Conservation (phyloP, 2,329 filamentous ascomycete genomes). For the Aureobasidium subglaciale region DNA sequence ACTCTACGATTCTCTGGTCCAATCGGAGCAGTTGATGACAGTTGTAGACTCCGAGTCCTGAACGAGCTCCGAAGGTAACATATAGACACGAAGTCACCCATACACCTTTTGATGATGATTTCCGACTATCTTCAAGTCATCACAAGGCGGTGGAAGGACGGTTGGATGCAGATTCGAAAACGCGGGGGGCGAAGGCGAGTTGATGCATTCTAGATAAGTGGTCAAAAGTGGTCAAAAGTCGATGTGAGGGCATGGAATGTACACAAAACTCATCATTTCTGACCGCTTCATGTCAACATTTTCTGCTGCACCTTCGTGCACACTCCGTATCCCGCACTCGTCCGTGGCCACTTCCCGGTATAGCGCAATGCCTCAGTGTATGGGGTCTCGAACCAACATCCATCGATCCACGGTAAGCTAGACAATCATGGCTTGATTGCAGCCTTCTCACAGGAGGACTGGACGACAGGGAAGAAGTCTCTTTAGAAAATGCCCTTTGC, state of each 20-base stretch:
- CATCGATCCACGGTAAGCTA: neutral
- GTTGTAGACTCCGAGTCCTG: too few relatives aligned
- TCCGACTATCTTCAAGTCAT: too few relatives aligned
- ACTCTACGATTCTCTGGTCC: too few relatives aligned
- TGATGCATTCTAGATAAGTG: too few relatives aligned
- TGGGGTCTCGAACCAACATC: neutral
- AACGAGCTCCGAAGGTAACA: too few relatives aligned
- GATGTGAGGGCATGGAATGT: too few relatives aligned
- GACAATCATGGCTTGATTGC: neutral
- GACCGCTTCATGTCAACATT: neutral
- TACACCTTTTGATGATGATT: too few relatives aligned
- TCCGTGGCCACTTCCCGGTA: slow-evolving; percentile 1
- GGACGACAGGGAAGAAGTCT: neutral
- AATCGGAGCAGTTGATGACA: too few relatives aligned
- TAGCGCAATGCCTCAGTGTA: neutral
- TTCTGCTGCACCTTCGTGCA: neutral
- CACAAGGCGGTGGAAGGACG: too few relatives aligned
- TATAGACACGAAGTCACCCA: too few relatives aligned
- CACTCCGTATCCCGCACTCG: neutral
- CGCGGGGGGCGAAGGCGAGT: neutral
- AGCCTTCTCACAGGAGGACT: neutral
- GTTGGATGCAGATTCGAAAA: too few relatives aligned
- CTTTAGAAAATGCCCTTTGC: neutral
- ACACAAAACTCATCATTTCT: neutral
- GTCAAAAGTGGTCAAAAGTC: neutral